Evolutionary conservation across 192 early-diverging fungal species (phyloP).

Genomic region (Hyaloraphidium curvatum): DNA sequence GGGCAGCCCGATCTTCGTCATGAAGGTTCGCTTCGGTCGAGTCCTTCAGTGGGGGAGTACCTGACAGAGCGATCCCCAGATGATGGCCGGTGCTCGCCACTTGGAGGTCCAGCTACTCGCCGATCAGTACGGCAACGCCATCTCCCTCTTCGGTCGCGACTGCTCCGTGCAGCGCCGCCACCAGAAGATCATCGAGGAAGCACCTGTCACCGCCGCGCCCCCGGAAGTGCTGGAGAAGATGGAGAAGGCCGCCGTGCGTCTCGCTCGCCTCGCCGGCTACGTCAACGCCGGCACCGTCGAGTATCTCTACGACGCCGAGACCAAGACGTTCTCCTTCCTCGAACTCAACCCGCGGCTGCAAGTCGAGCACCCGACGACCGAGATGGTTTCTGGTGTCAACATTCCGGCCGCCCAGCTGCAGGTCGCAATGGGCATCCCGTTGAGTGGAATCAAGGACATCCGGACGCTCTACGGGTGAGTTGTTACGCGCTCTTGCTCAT

Average conservation of each 20-base stretch:
- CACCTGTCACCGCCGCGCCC: conserved; percentile 74
- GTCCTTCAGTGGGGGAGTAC: neutral
- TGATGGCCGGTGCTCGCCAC: conserved; percentile 67
- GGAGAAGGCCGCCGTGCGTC: conserved; percentile 91
- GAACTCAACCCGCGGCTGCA: conserved; percentile 96
- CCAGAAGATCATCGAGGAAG: conserved; percentile 99
- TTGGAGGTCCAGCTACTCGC: conserved; percentile 93
- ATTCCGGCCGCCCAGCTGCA: conserved; percentile 94
- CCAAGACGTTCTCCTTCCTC: conserved; percentile 80
- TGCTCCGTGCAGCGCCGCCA: conserved; percentile 96
- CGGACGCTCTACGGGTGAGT: conserved; percentile 87
- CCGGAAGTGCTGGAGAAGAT: conserved; percentile 61
- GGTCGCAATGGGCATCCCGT: conserved; percentile 97
- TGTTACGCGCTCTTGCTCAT: no score
- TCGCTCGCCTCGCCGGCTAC: conserved; percentile 86
- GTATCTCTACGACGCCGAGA: conserved; percentile 78
- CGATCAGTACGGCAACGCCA: conserved; percentile 93
- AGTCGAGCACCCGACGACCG: conserved; percentile 97
- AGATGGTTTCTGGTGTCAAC: conserved; percentile 88
- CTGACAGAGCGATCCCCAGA: neutral
- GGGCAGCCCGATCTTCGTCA: conserved; percentile 95
- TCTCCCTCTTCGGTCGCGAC: conserved; percentile 95
- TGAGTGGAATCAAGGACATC: conserved; percentile 88
- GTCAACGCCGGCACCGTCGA: conserved; percentile 93
- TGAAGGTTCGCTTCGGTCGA: conserved; percentile 53